These are phyloP conservation scores for Coemansia sp. DNA, from an alignment of 192 early-diverging fungal species.

Conservation along the genomic window DNA sequence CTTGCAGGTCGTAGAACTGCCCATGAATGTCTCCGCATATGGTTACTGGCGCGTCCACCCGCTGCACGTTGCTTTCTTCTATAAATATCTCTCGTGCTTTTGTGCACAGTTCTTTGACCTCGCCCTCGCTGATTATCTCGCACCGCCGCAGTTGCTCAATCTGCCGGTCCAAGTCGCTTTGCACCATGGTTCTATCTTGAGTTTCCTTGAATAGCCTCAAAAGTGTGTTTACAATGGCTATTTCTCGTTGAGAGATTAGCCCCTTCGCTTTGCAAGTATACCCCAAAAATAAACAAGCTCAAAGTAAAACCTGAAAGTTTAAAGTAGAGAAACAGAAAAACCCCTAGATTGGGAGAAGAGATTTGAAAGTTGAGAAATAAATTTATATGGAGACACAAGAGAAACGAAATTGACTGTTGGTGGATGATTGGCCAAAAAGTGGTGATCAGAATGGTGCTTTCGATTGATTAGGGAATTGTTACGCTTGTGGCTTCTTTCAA, in stretches of 20 bases:
- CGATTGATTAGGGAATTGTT: too few relatives aligned
- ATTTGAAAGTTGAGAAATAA: neutral
- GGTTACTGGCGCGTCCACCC: conserved; percentile 93
- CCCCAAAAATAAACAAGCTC: too few relatives aligned
- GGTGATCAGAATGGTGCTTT: too few relatives aligned
- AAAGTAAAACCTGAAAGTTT: neutral
- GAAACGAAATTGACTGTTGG: too few relatives aligned
- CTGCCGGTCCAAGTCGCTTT: conserved; percentile 63
- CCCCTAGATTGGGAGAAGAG: neutral
- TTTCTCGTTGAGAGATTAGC: too few relatives aligned
- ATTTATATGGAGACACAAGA: conserved; percentile 9
- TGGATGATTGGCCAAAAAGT: too few relatives aligned
- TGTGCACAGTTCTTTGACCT: conserved; percentile 97
- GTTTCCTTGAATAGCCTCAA: neutral
- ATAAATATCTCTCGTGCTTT: conserved; percentile 96
- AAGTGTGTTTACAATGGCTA: too few relatives aligned
- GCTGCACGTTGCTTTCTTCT: conserved; percentile 98
- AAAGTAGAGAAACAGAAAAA: neutral
- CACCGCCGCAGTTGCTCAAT: conserved; percentile 88
- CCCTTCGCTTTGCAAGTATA: too few relatives aligned
- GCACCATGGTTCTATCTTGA: conserved; percentile 23
- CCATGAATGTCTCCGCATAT: conserved; percentile 97
- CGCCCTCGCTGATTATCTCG: conserved; percentile 90
- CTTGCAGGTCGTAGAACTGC: conserved; percentile 94
- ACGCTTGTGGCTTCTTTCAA: too few relatives aligned